Base-by-base conservation (phyloP, 1,284 basidiomycete species). In the Moniliella sp. region DNA sequence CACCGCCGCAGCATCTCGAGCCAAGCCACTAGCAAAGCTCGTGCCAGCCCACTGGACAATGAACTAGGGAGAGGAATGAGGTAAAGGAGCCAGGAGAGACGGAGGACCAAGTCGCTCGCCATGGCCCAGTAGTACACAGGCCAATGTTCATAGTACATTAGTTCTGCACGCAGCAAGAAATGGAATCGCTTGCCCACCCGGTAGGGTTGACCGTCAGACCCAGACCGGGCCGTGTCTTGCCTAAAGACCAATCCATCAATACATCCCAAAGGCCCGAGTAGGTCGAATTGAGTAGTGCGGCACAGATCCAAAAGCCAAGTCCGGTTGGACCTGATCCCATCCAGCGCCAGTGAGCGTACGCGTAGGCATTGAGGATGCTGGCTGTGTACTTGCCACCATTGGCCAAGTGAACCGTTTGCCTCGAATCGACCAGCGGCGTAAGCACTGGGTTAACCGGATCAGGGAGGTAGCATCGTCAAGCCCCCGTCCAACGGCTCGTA, bases 81-180 rank as follows among this genome's bases (percentile, higher is more conserved):
- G n/a, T n/a, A n/a, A n/a, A n/a, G n/a, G n/a, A n/a, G n/a, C 78
- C 81, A 93, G 18, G 70, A 64, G 58, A 82, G 86, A 21, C 83
- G 71, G 37, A 83, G 64, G 18, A 78, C 30, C 9, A 77, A 52
- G 61, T 93, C 81, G 3, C 72, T 42, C 18, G 62, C 48, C 48
- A 67, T 66, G 4, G 65, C 65, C 8, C 63, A 39, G 45, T 68
- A 68, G 45, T 67, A 67, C 30, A 52, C 37, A 28, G 36, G 41
- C 10, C 39, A 33, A 9, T 34, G 30, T 9, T 37, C 34, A 28
- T 40, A 48, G 16, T 41, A 64, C 16, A 88, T 61, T 25, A 86
- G 76, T 11, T 67, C 62, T n/a, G n/a, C n/a, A n/a, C n/a, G n/a
- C n/a, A n/a, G n/a, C n/a, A n/a, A n/a, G 14, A 84, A 71, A 3